Conservation (phyloP, 768 basidiomycete species). For the Panaeolus cyanescens region DNA sequence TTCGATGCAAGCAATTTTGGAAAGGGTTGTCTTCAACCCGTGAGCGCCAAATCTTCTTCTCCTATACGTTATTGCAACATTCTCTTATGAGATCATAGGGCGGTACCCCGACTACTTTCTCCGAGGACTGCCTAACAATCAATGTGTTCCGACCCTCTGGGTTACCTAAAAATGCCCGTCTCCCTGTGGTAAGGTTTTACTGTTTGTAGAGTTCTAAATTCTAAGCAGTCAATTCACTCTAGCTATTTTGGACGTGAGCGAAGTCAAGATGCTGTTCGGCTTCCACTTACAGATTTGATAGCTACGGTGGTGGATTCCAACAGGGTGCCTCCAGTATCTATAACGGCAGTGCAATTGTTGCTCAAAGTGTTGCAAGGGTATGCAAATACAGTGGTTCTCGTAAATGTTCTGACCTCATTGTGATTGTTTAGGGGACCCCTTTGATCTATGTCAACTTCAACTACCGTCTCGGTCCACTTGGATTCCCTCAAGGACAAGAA, state of each 20-base stretch:
- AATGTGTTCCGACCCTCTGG: slow-evolving; percentile 57
- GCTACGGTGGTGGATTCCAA: slow-evolving; percentile 37
- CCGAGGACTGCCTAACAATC: slow-evolving; percentile 63
- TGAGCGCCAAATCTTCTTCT: no score
- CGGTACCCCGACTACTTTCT: slow-evolving; percentile 34
- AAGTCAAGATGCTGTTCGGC: not conserved
- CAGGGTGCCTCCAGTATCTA: slow-evolving; percentile 26
- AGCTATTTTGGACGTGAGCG: slow-evolving; percentile 43
- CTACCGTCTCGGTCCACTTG: slow-evolving; percentile 47
- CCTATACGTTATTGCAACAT: no score
- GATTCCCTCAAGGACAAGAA: slow-evolving; percentile 44
- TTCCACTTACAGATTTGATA: slow-evolving; percentile 7
- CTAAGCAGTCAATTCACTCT: not conserved
- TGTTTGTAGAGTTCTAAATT: not conserved
- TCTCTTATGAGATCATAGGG: slow-evolving; percentile 20
- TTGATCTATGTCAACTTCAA: slow-evolving; percentile 42
- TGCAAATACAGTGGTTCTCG: slow-evolving; percentile 2
- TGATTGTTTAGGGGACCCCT: slow-evolving; percentile 49
- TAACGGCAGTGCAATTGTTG: slow-evolving; percentile 36
- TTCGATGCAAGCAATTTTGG: slow-evolving; percentile 52
- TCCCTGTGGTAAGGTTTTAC: slow-evolving; percentile 38
- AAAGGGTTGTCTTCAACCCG: slow-evolving; percentile 49
- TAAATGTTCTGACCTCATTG: no score
- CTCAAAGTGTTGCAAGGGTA: slow-evolving; percentile 38
- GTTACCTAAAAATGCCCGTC: slow-evolving; percentile 21